phyloP scores from a whole-genome alignment of 805 yeast species.

The Candida cerambycidarum region DNA sequence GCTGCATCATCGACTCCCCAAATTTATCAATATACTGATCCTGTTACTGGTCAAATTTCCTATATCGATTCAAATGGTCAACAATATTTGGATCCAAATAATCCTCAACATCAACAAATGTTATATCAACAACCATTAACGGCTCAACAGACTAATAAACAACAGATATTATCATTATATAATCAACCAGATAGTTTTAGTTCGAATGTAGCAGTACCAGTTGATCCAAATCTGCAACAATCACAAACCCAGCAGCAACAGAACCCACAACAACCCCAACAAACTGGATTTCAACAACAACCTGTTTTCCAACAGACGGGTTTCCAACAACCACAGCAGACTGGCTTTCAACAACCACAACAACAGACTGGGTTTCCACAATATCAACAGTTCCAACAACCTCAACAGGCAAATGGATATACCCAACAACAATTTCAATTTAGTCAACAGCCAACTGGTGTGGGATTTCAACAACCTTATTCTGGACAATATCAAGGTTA shows the following conservation, averaged over 20 bases:
- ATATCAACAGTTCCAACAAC: conserved; percentile 10
- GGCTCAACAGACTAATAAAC: conserved; percentile 39
- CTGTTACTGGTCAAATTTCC: conserved; percentile 63
- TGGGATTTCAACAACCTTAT: conserved; percentile 18
- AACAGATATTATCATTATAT: conserved; percentile 41
- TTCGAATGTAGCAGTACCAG: conserved; percentile 28
- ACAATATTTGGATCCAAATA: conserved; percentile 52
- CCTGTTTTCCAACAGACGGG: conserved; percentile 11
- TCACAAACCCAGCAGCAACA: conserved; percentile 16
- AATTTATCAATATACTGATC: conserved; percentile 70
- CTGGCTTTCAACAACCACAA: conserved; percentile 8
- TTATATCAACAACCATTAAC: conserved; percentile 30
- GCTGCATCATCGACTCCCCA: conserved; percentile 35
- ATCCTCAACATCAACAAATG: conserved; percentile 45
- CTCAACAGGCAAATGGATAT: neutral
- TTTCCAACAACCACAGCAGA: conserved; percentile 9
- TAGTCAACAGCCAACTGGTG: conserved; percentile 18
- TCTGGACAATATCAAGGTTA: conserved; percentile 8
- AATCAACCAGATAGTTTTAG: conserved; percentile 33
- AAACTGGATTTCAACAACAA: conserved; percentile 8
- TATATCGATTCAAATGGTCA: conserved; percentile 71
- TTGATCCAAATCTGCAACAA: conserved; percentile 11
- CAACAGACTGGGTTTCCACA: too few relatives aligned
- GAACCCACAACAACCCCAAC: conserved; percentile 11
- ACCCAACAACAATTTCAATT: conserved; percentile 10